Base-by-base conservation (phyloP, 2,329 filamentous ascomycete species). In the Mariannaea elegans region DNA sequence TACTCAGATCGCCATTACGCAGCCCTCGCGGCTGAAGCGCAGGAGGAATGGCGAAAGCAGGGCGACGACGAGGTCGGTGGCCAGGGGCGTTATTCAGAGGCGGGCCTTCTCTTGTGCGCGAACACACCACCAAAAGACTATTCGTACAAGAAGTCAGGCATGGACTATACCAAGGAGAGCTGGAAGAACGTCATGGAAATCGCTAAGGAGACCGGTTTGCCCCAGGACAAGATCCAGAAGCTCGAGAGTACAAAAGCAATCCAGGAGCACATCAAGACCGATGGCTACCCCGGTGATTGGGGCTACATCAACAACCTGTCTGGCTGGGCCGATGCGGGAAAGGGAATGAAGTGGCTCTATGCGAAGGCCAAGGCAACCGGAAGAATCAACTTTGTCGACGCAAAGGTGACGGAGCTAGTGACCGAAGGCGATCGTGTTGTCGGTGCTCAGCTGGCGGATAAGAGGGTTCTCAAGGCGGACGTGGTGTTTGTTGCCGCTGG, bases 1-100 rank as follows among this genome's bases (percentile, higher is more conserved):
- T 98, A 98, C 72, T 89, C 91, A 5, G 88, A 94, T 71, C 79
- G 86, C 0, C 85, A 88, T 19, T 98, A 98, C 76, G 86, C 92
- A 6, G 79, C 82, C 14, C 86, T 98, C 44, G 93, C 90, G 18
- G 82, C 86, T 16, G 80, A 86, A 32, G 93, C 93, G 2, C 90
- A 92, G 70, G 76, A 81, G 16, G 80, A 84, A 71, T 95, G 88
- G 91, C 86, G 90, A 68, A 85, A 84, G 73, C 75, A 75, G 68
- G 85, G 81, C 55, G 77, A 82, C 29, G 76, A 81, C 5, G 80
- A 85, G 19, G 78, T 88, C 48, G 90, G 87, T 54, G 84, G 83
- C 10, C 79, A 87, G 32, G 87, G 87, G 19, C 83, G 90, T 27
- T 95, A 94, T 75, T 81, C 81, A 4, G 88, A 95, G 76, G 83